A percentile compares a stretch with the other conserved stretches of the same genome.
Evolutionary conservation across 2,329 filamentous ascomycete genomes (phyloP).

Genomic region (Rasamsonia emersonii): DNA sequence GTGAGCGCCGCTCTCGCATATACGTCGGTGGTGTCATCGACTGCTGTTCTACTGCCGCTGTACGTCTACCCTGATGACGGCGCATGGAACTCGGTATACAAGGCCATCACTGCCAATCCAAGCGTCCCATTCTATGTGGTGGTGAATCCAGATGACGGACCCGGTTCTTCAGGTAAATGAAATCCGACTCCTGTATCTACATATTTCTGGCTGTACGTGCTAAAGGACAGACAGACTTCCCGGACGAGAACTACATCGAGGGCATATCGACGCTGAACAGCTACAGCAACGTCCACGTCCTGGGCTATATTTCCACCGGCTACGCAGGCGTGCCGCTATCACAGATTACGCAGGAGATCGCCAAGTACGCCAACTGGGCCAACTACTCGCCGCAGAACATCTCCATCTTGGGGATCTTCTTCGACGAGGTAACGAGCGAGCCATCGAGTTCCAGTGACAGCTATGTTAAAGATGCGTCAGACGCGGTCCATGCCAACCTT

Average conservation of each 20-base stretch:
- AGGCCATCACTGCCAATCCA: slow-evolving; percentile 9
- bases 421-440: slow-evolving; percentile 6
- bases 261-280: slow-evolving; percentile 5
- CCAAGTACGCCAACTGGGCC: slow-evolving; percentile 6
- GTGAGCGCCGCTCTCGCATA: too few relatives aligned
- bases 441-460: slow-evolving; percentile 1
- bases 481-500: slow-evolving; percentile 3
- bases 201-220: not conserved
- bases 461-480: slow-evolving; percentile 2
- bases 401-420: slow-evolving; percentile 7
- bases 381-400: slow-evolving; percentile 6
- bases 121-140: slow-evolving; percentile 14
- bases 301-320: slow-evolving; percentile 6
- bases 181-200: not conserved
- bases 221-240: slow-evolving; percentile 2
- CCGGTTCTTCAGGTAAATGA: slow-evolving; percentile 5
- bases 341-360: slow-evolving; percentile 1
- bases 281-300: slow-evolving; percentile 5
- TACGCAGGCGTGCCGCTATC: not conserved
- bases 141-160: slow-evolving; percentile 14
- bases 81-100: slow-evolving; percentile 12
- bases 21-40: too few relatives aligned
- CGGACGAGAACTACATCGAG: slow-evolving; percentile 1
- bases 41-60: slow-evolving; percentile 10
- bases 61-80: slow-evolving; percentile 13